These are phyloP conservation scores for Domatiomyces catenatus DNA, from an alignment of 2,329 filamentous ascomycete genomes.

Conservation along the genomic window DNA sequence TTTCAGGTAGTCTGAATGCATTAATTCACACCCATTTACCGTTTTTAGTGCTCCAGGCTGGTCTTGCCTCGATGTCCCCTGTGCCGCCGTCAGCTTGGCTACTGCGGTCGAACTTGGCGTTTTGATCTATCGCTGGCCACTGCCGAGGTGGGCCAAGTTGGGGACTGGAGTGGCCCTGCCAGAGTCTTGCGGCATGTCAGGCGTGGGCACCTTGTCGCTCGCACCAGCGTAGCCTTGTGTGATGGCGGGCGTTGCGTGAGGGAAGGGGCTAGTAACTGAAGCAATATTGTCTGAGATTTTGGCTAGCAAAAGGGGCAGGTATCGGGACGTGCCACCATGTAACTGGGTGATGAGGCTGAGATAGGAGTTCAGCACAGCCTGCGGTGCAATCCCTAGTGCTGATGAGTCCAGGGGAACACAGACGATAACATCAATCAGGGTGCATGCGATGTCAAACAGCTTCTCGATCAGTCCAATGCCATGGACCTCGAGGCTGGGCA, in stretches of 20 bases:
- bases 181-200: not conserved
- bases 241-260: slow-evolving; percentile 2
- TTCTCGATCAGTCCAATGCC: slow-evolving; percentile 69
- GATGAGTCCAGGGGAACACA: slow-evolving; percentile 30
- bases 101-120: not conserved
- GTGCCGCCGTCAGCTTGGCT: not conserved
- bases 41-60: not conserved
- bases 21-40: not conserved
- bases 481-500: slow-evolving; percentile 57
- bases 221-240: slow-evolving; percentile 14
- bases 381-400: not conserved
- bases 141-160: too few species aligned
- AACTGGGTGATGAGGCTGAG: slow-evolving; percentile 52
- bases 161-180: too few species aligned
- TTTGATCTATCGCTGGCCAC: not conserved
- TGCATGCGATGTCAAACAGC: slow-evolving; percentile 59
- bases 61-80: too few species aligned
- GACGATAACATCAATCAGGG: slow-evolving; percentile 57
- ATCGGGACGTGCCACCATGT: slow-evolving; percentile 61
- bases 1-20: not conserved
- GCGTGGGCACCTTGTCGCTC: slow-evolving; percentile 10
- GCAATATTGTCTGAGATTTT: slow-evolving; percentile 62
- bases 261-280: slow-evolving; percentile 1
- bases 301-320: slow-evolving; percentile 58
- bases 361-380: slow-evolving; percentile 43